Percentiles rank a stretch among this genome's conserved stretches.
Conservation (phyloP, 768 basidiomycete genomes). For the Leccinum disarticulatum region DNA sequence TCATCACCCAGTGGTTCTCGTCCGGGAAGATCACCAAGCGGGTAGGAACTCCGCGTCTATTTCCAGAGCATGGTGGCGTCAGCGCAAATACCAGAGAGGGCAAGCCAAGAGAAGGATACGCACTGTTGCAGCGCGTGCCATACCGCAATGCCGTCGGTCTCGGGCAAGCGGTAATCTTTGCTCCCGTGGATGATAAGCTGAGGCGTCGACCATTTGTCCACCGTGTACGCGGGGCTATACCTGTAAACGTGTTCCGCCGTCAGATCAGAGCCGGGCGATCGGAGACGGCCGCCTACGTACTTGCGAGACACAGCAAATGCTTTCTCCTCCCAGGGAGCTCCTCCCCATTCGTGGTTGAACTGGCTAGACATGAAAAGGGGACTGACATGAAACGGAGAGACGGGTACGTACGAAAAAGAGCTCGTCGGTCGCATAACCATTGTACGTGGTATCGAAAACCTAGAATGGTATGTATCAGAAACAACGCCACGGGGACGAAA, state of each 20-base stretch:
- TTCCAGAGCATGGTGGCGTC: neutral
- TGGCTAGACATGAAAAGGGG: slow-evolving; percentile 27
- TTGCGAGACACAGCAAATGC: slow-evolving; percentile 54
- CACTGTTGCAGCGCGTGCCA: slow-evolving; percentile 87
- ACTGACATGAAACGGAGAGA: neutral
- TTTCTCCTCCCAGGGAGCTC: slow-evolving; percentile 71
- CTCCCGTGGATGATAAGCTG: slow-evolving; percentile 83
- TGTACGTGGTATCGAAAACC: slow-evolving; percentile 77
- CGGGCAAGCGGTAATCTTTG: slow-evolving; percentile 86
- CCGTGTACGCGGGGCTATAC: slow-evolving; percentile 79
- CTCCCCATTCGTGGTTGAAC: slow-evolving; percentile 89
- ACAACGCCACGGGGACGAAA: neutral
- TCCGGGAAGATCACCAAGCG: slow-evolving; percentile 83
- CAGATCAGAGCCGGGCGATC: neutral
- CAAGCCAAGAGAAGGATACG: slow-evolving; percentile 29
- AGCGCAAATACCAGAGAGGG: neutral
- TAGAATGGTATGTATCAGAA: slow-evolving; percentile 21
- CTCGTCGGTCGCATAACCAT: slow-evolving; percentile 89
- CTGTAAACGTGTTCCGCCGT: slow-evolving; percentile 30
- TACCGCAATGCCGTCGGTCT: slow-evolving; percentile 78
- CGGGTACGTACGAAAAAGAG: slow-evolving; percentile 73
- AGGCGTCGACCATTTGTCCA: slow-evolving; percentile 83
- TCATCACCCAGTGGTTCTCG: slow-evolving; percentile 91
- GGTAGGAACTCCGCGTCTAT: slow-evolving; percentile 67
- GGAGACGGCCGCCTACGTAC: slow-evolving; percentile 35